These are phyloP conservation scores for Microcera coccophila DNA, from an alignment of 2,329 filamentous ascomycete species.

Conservation along the genomic window DNA sequence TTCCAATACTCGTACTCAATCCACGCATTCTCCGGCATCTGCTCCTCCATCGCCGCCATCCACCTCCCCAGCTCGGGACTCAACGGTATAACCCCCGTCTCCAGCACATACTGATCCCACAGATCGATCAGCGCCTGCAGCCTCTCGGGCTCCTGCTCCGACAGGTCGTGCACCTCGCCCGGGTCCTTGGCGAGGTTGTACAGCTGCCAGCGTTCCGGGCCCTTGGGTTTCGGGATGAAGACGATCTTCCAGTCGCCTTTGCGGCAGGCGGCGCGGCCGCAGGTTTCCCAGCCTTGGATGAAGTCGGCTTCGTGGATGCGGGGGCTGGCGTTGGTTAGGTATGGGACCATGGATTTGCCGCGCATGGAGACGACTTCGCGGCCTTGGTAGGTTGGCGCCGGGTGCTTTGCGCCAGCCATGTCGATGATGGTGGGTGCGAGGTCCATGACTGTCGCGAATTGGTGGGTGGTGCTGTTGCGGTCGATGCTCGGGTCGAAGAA, in stretches of 20 bases:
- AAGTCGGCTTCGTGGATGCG: slow-evolving; percentile 47
- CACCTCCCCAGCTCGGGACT: slow-evolving; percentile 53
- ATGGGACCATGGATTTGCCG: slow-evolving; percentile 44
- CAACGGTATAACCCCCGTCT: slow-evolving; percentile 16
- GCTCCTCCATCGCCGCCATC: slow-evolving; percentile 57
- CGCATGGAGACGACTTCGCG: slow-evolving; percentile 50
- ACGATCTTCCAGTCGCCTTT: slow-evolving; percentile 56
- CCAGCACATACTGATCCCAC: slow-evolving; percentile 53
- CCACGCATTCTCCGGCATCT: slow-evolving; percentile 63
- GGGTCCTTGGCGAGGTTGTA: slow-evolving; percentile 51
- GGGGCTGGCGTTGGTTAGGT: slow-evolving; percentile 33
- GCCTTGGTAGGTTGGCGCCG: slow-evolving; percentile 35
- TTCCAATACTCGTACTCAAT: slow-evolving; percentile 64
- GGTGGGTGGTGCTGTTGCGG: slow-evolving; percentile 11
- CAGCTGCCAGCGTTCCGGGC: slow-evolving; percentile 52
- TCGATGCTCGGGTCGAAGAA: slow-evolving; percentile 11
- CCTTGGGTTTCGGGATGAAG: slow-evolving; percentile 49
- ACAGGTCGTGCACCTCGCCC: slow-evolving; percentile 47
- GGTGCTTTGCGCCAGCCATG: slow-evolving; percentile 44
- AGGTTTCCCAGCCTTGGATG: slow-evolving; percentile 54
- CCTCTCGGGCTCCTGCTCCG: slow-evolving; percentile 38
- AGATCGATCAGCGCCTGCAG: slow-evolving; percentile 47
- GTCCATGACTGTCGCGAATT: slow-evolving; percentile 45
- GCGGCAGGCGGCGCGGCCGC: slow-evolving; percentile 48
- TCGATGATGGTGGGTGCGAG: slow-evolving; percentile 45